Conservation (phyloP, 768 basidiomycete species). For the Mycena polygramma region DNA sequence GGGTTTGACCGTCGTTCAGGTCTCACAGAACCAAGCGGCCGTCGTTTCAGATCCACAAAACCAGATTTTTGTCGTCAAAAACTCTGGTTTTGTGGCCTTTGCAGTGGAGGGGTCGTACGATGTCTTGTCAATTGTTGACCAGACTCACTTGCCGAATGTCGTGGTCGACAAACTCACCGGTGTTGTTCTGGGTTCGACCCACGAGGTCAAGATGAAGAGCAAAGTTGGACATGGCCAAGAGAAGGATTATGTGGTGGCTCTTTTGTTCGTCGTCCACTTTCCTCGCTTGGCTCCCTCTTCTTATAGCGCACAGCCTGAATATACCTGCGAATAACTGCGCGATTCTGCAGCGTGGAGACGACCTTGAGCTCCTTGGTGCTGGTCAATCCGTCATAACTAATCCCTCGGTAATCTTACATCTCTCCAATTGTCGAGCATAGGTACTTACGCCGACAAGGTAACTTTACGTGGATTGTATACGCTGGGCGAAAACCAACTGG, state of each 20-base stretch:
- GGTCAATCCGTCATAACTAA: conserved; percentile 90
- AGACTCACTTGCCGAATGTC: conserved; percentile 76
- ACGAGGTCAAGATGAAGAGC: conserved; percentile 86
- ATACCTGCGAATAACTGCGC: conserved; percentile 92
- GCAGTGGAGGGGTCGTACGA: conserved; percentile 83
- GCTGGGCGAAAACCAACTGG: conserved; percentile 85
- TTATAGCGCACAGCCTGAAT: conserved; percentile 64
- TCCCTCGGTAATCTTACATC: conserved; percentile 61
- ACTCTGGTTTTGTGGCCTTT: conserved; percentile 83
- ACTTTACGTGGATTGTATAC: conserved; percentile 86
- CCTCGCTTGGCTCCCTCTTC: not conserved
- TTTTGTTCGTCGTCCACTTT: conserved; percentile 67
- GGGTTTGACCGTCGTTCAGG: conserved; percentile 87
- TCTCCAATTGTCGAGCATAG: not conserved
- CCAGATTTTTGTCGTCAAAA: conserved; percentile 82
- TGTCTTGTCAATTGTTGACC: conserved; percentile 86
- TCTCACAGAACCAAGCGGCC: conserved; percentile 87
- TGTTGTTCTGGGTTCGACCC: conserved; percentile 72
- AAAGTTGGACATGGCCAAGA: conserved; percentile 55
- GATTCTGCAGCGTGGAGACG: conserved; percentile 85
- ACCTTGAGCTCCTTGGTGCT: conserved; percentile 81
- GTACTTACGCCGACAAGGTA: conserved; percentile 42
- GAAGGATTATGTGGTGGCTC: conserved; percentile 82
- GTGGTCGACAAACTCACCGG: conserved; percentile 75
- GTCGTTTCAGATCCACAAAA: conserved; percentile 83